Evolutionary conservation across 1,284 basidiomycete species (phyloP).

Genomic region (Nidula niveotomentosa): DNA sequence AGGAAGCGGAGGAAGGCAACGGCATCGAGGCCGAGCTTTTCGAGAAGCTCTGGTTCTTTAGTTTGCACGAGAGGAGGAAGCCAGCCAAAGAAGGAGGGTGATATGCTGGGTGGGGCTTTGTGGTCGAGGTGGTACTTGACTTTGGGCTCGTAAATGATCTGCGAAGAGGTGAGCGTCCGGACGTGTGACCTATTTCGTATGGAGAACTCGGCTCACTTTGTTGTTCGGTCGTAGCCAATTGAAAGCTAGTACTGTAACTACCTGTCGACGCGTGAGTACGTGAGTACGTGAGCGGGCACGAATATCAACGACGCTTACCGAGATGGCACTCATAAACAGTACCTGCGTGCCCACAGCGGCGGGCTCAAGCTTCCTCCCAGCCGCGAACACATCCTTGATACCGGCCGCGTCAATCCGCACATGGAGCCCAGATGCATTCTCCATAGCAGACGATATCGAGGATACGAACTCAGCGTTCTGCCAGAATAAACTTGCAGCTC

Average conservation of each 20-base stretch:
- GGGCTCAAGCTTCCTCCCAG: slow-evolving; percentile 63
- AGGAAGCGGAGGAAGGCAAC: slow-evolving; percentile 92
- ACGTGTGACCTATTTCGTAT: no score
- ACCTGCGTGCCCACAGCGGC: slow-evolving; percentile 84
- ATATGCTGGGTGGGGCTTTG: slow-evolving; percentile 80
- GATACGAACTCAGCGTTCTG: not conserved
- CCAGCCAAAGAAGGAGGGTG: slow-evolving; percentile 86
- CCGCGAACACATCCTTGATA: slow-evolving; percentile 3
- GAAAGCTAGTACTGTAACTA: slow-evolving; percentile 69
- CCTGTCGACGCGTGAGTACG: slow-evolving; percentile 25
- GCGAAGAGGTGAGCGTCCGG: slow-evolving; percentile 3
- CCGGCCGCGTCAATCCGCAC: slow-evolving; percentile 1
- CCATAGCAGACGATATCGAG: not conserved
- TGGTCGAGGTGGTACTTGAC: slow-evolving; percentile 84
- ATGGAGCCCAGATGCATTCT: not conserved
- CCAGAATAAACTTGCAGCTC: no score
- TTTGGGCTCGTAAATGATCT: slow-evolving; percentile 81
- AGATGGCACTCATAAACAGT: slow-evolving; percentile 66
- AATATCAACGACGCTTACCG: slow-evolving; percentile 43
- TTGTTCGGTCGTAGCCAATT: slow-evolving; percentile 80
- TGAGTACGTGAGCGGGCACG: slow-evolving; percentile 1
- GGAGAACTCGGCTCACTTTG: slow-evolving; percentile 37
- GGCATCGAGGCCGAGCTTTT: slow-evolving; percentile 93
- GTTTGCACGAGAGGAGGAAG: slow-evolving; percentile 82
- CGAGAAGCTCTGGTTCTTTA: slow-evolving; percentile 85